phyloP scores from a whole-genome alignment of 768 basidiomycete species.

The Tylopilus subfusipes region DNA sequence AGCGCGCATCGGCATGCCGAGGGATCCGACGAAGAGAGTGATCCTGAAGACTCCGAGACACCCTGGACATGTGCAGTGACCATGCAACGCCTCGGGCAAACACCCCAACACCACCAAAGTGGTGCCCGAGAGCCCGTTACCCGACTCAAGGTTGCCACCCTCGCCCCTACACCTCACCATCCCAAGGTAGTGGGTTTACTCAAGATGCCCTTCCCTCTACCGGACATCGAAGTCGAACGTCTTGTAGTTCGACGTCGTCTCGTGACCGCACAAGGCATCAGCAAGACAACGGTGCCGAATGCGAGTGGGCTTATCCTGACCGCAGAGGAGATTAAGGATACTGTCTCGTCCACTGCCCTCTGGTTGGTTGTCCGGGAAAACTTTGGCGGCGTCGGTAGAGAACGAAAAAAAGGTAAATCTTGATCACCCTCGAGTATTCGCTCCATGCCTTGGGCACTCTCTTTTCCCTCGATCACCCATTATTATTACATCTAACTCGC shows the following conservation, averaged over 20 bases:
- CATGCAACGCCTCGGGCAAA: slow-evolving; percentile 43
- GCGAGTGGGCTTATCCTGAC: slow-evolving; percentile 53
- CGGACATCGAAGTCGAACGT: slow-evolving; percentile 71
- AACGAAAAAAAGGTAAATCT: slow-evolving; percentile 70
- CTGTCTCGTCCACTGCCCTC: slow-evolving; percentile 80
- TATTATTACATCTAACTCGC: slow-evolving; percentile 8
- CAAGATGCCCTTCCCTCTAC: slow-evolving; percentile 86
- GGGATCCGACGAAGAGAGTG: slow-evolving; percentile 76
- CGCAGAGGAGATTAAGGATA: slow-evolving; percentile 93
- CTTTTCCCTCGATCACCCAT: slow-evolving; percentile 15
- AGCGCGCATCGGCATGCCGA: slow-evolving; percentile 21
- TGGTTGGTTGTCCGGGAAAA: slow-evolving; percentile 92
- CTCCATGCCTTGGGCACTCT: not conserved
- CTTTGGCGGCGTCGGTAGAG: slow-evolving; percentile 86
- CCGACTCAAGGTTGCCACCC: slow-evolving; percentile 70
- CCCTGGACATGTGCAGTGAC: slow-evolving; percentile 92
- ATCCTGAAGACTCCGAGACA: slow-evolving; percentile 95
- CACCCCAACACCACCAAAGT: slow-evolving; percentile 5
- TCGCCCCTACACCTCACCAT: slow-evolving; percentile 92
- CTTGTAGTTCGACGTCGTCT: slow-evolving; percentile 52
- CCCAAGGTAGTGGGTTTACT: slow-evolving; percentile 91
- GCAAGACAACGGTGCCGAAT: slow-evolving; percentile 20
- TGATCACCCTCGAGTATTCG: slow-evolving; percentile 26
- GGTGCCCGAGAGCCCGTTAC: slow-evolving; percentile 16
- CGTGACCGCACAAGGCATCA: slow-evolving; percentile 28